Conservation (phyloP, 2,329 filamentous ascomycete genomes). For the Penicillium rolfsii region DNA sequence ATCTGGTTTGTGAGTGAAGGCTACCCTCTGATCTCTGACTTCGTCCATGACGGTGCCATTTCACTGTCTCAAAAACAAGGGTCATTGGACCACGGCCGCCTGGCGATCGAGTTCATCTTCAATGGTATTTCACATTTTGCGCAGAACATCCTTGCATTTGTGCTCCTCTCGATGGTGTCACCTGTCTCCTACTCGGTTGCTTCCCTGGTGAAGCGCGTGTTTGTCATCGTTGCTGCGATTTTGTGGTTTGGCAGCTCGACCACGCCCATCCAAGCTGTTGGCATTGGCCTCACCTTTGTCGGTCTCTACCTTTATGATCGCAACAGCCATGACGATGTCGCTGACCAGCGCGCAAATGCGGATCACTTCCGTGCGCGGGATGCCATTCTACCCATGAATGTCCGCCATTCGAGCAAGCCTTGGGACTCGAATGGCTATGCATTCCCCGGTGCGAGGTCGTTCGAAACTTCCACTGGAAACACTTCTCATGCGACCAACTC, state of each 20-base stretch:
- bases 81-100: slow-evolving; percentile 64
- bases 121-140: slow-evolving; percentile 96
- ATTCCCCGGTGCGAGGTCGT: slow-evolving; percentile 34
- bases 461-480: slow-evolving; percentile 27
- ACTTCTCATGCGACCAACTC: slow-evolving; percentile 27
- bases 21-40: slow-evolving; percentile 72
- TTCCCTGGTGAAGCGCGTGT: slow-evolving; percentile 93
- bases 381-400: slow-evolving; percentile 68
- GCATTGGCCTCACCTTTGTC: slow-evolving; percentile 85
- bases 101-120: slow-evolving; percentile 86
- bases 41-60: slow-evolving; percentile 79
- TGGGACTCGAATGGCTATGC: slow-evolving; percentile 44
- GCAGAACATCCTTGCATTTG: slow-evolving; percentile 93
- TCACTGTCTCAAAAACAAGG: slow-evolving; percentile 76
- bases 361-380: slow-evolving; percentile 65
- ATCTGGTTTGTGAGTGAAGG: slow-evolving; percentile 96
- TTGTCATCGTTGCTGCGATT: slow-evolving; percentile 92
- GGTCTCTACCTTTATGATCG: slow-evolving; percentile 96
- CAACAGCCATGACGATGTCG: slow-evolving; percentile 83
- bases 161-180: slow-evolving; percentile 88
- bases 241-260: slow-evolving; percentile 94
- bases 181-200: slow-evolving; percentile 98
- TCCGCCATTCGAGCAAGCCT: slow-evolving; percentile 40
- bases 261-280: slow-evolving; percentile 77
- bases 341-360: slow-evolving; percentile 73